phyloP scores from a whole-genome alignment of 2,329 filamentous ascomycete genomes.

The Aspergillus novofumigatus region DNA sequence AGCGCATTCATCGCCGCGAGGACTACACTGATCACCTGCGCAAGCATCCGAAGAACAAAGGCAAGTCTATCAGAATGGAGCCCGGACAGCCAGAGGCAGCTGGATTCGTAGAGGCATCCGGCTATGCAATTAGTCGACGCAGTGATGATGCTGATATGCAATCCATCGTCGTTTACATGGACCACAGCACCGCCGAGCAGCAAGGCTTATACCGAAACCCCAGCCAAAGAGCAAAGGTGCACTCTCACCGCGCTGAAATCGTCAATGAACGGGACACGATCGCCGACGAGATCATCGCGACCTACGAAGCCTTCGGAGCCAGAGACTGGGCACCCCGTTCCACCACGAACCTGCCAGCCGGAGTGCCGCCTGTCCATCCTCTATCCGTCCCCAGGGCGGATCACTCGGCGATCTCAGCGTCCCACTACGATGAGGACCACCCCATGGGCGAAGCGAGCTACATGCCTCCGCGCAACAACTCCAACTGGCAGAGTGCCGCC shows the following conservation, averaged over 20 bases:
- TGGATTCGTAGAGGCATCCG: background rate
- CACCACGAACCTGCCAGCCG: background rate
- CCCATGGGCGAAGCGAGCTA: background rate
- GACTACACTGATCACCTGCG: background rate
- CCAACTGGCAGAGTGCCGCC: constrained; percentile 4
- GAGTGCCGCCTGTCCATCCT: background rate
- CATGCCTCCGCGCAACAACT: background rate
- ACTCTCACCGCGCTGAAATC: background rate
- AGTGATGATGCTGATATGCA: background rate
- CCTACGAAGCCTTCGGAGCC: background rate
- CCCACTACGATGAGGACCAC: background rate
- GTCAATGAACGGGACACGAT: background rate
- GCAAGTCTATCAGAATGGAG: background rate
- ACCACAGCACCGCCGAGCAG: background rate
- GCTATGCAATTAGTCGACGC: background rate
- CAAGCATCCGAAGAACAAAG: background rate
- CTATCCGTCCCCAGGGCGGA: background rate
- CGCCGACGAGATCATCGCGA: background rate
- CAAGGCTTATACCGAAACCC: background rate
- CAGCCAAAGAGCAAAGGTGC: background rate
- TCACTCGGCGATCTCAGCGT: background rate
- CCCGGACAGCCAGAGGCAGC: background rate
- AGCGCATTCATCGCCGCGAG: background rate
- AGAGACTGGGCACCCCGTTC: background rate
- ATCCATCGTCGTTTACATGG: constrained; percentile 2